Percentiles rank a stretch among this genome's conserved stretches.
These are phyloP conservation scores for Triticum urartu DNA, from an alignment of 176 grass and related monocot species.

Conservation along the genomic window DNA sequence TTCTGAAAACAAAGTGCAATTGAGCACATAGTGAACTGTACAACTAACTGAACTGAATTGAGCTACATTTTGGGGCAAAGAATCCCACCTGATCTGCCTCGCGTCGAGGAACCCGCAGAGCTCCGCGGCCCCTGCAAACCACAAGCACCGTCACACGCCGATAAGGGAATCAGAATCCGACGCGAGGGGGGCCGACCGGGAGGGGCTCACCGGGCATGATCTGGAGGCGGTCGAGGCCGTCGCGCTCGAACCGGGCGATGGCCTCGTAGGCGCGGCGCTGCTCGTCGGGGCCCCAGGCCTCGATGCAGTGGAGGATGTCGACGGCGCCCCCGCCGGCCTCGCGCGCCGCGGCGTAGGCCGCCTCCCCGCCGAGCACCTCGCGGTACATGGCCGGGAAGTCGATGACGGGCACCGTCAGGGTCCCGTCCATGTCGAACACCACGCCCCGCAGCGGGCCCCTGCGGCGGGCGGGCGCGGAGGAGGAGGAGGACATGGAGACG, in stretches of 20 bases:
- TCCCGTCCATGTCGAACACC: slow-evolving; percentile 99
- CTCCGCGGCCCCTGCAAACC: slow-evolving; percentile 64
- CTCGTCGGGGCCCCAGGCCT: slow-evolving; percentile 51
- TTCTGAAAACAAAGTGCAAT: background rate
- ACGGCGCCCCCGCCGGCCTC: slow-evolving; percentile 47
- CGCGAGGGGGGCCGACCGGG: background rate
- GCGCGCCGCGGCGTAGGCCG: slow-evolving; percentile 43
- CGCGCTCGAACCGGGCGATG: slow-evolving; percentile 79
- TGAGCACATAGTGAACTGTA: background rate
- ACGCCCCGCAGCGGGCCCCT: slow-evolving; percentile 51
- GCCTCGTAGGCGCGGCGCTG: slow-evolving; percentile 77
- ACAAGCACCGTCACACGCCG: background rate
- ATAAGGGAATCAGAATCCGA: background rate
- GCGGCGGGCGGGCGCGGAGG: background rate
- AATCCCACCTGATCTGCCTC: slow-evolving; percentile 67
- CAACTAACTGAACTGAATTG: background rate
- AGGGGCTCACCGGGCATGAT: slow-evolving; percentile 76
- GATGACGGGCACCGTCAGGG: slow-evolving; percentile 89
- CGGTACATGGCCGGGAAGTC: slow-evolving; percentile 90
- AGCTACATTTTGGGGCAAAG: background rate
- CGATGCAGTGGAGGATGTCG: slow-evolving; percentile 84
- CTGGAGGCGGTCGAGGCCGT: slow-evolving; percentile 84
- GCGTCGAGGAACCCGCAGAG: slow-evolving; percentile 76
- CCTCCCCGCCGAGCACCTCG: slow-evolving; percentile 75
- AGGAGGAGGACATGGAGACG: slow-evolving; percentile 25